Evolutionary conservation across 2,329 filamentous ascomycete genomes (phyloP).

Genomic region (Aureobasidium sp.): DNA sequence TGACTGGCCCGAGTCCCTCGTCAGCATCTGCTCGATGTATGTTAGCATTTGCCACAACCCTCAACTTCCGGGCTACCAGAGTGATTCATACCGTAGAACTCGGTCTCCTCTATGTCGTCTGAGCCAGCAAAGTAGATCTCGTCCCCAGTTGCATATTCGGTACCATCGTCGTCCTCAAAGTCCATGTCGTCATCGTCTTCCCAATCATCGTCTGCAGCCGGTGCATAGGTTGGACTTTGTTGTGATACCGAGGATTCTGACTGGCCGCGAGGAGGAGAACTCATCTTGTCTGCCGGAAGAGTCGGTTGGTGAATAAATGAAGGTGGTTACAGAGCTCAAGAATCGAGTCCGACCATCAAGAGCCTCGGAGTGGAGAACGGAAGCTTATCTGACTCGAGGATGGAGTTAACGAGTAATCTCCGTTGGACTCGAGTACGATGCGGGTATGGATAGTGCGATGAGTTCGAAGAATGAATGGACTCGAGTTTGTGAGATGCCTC

Average conservation of each 20-base stretch:
- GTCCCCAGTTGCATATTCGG: constrained; percentile 23
- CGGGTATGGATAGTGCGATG: neutral
- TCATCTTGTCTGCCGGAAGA: neutral
- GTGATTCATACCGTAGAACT: constrained; percentile 28
- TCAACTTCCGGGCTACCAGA: constrained; percentile 26
- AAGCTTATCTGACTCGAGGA: constrained; percentile 3
- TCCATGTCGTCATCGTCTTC: constrained; percentile 42
- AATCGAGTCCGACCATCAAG: neutral
- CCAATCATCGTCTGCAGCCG: constrained; percentile 20
- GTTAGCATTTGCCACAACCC: constrained; percentile 19
- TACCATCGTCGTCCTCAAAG: constrained; percentile 37
- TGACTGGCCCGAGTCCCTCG: constrained; percentile 31
- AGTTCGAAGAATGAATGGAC: neutral
- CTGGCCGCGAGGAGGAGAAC: neutral
- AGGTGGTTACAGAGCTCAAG: neutral
- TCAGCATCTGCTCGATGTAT: constrained; percentile 28
- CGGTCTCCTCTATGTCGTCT: constrained; percentile 26
- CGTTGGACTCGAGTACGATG: neutral
- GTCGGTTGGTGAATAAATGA: neutral
- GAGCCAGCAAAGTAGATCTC: constrained; percentile 28
- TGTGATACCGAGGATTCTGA: constrained; percentile 2
- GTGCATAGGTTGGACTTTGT: neutral
- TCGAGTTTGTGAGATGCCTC: neutral
- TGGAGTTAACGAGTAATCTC: constrained; percentile 1
- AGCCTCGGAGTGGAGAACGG: constrained; percentile 6